Evolutionary conservation across 208 protist species (phyloP).

Genomic region (Trypanosoma boissoni): DNA sequence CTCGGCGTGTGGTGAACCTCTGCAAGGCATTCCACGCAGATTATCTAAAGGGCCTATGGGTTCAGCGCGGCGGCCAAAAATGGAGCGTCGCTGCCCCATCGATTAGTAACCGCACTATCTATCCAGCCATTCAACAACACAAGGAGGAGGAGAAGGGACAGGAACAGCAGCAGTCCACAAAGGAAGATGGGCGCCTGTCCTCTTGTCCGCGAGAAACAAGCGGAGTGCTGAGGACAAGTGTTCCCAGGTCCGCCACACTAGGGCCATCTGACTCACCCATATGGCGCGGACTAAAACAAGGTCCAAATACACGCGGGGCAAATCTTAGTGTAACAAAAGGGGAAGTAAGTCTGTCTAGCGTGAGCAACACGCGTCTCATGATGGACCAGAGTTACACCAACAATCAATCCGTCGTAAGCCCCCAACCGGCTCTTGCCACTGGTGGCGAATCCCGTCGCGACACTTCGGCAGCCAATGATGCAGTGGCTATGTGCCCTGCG

Average conservation of each 20-base stretch:
- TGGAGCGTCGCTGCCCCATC: slow-evolving; percentile 41
- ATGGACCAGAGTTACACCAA: slow-evolving; percentile 25
- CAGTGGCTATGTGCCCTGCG: background rate
- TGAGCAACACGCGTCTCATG: background rate
- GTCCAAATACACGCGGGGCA: background rate
- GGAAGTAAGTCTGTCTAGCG: background rate
- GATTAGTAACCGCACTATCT: slow-evolving; percentile 44
- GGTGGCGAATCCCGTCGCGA: background rate
- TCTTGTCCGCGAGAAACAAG: background rate
- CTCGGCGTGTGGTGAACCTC: slow-evolving; percentile 48
- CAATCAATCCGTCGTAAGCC: slow-evolving; percentile 12
- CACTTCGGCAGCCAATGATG: background rate
- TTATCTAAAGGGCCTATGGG: slow-evolving; percentile 41
- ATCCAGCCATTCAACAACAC: slow-evolving; percentile 11
- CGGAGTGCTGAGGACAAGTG: background rate
- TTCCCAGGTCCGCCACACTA: background rate
- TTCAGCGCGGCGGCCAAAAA: slow-evolving; percentile 10
- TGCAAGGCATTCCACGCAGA: slow-evolving; percentile 56
- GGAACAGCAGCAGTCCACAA: no score
- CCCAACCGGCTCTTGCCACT: background rate
- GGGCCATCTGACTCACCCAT: background rate
- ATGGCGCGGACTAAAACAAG: background rate
- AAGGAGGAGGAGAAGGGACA: slow-evolving; percentile 2
- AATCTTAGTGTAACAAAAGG: background rate
- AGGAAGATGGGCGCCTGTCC: background rate